A percentile compares a stretch with the other conserved stretches of the same genome.
Conservation (phyloP, 441 rosid genomes). For the Cnidoscolus chayamansa region DNA sequence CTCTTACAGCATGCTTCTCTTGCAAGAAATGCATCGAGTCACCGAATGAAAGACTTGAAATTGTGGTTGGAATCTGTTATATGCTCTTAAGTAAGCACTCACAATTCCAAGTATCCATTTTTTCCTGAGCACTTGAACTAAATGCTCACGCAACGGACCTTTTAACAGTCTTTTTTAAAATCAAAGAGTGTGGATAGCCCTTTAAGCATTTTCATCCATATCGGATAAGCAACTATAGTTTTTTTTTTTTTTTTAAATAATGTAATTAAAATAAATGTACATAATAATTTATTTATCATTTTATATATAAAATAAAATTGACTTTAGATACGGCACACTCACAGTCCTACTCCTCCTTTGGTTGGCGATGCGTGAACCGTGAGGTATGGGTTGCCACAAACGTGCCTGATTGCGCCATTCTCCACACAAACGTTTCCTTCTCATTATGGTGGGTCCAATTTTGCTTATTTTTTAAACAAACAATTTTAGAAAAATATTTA, state of each 20-base stretch:
- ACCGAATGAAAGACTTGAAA: background rate
- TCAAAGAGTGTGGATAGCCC: background rate
- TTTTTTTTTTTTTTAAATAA: too few species aligned
- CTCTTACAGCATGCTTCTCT: background rate
- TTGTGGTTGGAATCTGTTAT: background rate
- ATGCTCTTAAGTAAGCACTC: background rate
- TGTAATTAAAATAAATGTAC: too few species aligned
- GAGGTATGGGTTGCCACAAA: background rate
- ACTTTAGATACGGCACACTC: background rate
- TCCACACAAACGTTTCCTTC: background rate
- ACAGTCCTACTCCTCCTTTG: background rate
- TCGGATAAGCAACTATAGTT: too few species aligned
- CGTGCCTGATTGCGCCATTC: background rate
- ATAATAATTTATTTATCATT: too few species aligned
- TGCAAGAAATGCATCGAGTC: slow-evolving; percentile 15
- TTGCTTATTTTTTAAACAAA: too few species aligned
- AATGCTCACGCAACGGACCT: slow-evolving; percentile 21
- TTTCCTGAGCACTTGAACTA: background rate
- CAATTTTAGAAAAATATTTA: too few species aligned
- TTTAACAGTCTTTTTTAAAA: background rate
- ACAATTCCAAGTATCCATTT: background rate
- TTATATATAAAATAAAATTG: background rate
- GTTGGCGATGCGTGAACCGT: background rate
- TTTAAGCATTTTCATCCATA: background rate
- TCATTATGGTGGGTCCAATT: too few species aligned